Base-by-base conservation (phyloP, 2,329 filamentous ascomycete genomes). In the Hypoxylon sp. region DNA sequence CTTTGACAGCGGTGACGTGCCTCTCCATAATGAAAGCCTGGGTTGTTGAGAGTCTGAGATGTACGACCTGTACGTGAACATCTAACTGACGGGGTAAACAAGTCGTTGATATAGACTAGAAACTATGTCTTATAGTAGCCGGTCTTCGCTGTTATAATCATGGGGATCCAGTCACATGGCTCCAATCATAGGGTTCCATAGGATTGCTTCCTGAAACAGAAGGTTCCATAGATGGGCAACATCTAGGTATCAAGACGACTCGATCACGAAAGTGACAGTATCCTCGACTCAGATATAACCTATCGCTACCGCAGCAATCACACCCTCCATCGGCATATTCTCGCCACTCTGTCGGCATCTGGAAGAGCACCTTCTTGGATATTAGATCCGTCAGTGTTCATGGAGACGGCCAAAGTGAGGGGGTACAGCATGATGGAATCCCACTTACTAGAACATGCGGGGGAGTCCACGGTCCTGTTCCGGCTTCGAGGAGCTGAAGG, bases 261-360 rank as follows among this genome's bases (percentile, higher is more conserved):
- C 37, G 24, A 51, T 60, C 62, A 52, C 43, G 28, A 46, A 60
- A 59, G 56, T 41, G 41, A 59, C 34, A 39, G 51, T 32, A 43
- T 56, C 46, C 22, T 68, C 58, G 47, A 67, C 61, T 59, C 59
- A 37, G 57, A 57, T 46, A 58, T 7, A 43, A 43, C 46, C 37
- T 59, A 52, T 57, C 59, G 50, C 52, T 59, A 51, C 26, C 20
- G 37, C 34, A 47, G 41, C 49, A 52, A 65, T 66, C 59, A 67
- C 32, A 67, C 70, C 71, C 70, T 49, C 71, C 64, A 44, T 74
- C 72, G 72, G 71, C 53, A 64, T 60, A 72, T 71, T 72, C 68
- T 74, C 72, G 72, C 65, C 62, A 59, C 47, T 71, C 65, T 65
- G 58, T 71, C 70, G 71, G 72, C 63, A 70, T 72, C 34, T 32